Conservation (phyloP, 345 rosid genomes). For the Tarenaya hassleriana region DNA sequence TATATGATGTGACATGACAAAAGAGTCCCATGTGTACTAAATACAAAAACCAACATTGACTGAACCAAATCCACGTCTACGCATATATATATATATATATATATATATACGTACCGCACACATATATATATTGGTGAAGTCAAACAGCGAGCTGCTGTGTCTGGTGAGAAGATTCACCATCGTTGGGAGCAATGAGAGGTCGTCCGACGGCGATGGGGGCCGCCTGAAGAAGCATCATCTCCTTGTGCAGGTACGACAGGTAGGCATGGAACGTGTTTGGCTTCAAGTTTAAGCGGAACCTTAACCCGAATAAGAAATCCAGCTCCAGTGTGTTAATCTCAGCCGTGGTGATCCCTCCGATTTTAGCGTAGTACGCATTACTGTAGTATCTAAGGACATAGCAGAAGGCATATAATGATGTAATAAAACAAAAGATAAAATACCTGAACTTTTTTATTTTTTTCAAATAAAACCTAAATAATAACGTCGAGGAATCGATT, state of each 20-base stretch:
- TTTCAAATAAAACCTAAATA: too few relatives aligned
- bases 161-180: constrained; percentile 68
- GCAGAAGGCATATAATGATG: too few relatives aligned
- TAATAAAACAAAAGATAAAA: too few relatives aligned
- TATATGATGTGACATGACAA: constrained; percentile 8
- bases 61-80: constrained; percentile 1
- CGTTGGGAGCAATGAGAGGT: constrained; percentile 43
- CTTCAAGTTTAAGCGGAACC: constrained; percentile 69
- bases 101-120: too few relatives aligned
- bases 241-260: constrained; percentile 56
- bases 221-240: constrained; percentile 54
- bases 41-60: background rate
- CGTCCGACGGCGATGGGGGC: constrained; percentile 29
- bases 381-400: constrained; percentile 61
- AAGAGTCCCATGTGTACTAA: constrained; percentile 28
- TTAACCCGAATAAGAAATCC: constrained; percentile 78
- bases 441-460: too few relatives aligned
- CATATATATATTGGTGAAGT: constrained; percentile 2
- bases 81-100: too few relatives aligned
- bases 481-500: too few relatives aligned
- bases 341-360: constrained; percentile 78
- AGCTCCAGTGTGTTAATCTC: constrained; percentile 85
- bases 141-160: constrained; percentile 57
- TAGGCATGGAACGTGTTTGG: constrained; percentile 71
- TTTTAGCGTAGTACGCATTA: constrained; percentile 90